Base-by-base conservation (phyloP, 2,329 filamentous ascomycete genomes). In the Alternaria longipes region DNA sequence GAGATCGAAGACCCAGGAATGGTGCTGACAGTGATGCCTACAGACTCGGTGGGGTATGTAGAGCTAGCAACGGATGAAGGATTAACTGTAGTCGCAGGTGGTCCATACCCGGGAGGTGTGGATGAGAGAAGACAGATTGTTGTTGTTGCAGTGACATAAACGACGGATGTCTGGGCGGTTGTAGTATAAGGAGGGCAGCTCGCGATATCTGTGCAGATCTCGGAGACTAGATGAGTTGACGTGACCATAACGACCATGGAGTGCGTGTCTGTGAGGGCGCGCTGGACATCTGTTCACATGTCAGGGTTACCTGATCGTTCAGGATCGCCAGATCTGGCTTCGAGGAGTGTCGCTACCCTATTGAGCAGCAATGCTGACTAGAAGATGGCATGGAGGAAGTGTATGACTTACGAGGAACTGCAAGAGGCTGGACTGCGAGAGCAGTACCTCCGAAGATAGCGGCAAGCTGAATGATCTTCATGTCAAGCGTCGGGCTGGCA, bases 221-320 rank as follows among this genome's bases (percentile, higher is more conserved):
- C 72, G 65, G 71, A 76, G 67, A 82, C 71, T 44, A 80, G 80
- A 63, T 77, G 69, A 56, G 77, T 69, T 51, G 73, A 74, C 49
- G 81, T 82, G 50, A 69, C 59, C 68, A 77, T 80, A 65, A 80
- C 68, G 46, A 79, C 79, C 28, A 75, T 78, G 54, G 74, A 74
- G 26, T 74, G 73, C 52, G 75, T 70, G 38, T 75, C 76, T 34
- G 44, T 64, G 28, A 64, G 41, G 36, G 65, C 65, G 52, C 65
- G 65, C 30, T 58, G 32, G 32, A 44, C 56, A 40, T 46, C 70
- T 71, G 52, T 30, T 16, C 4, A 18, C 6, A 24, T 28, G 59
- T 72, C 26, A 69, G 62, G 36, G 16, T 34, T 57, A 41, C 12
- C 51, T 16, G 12, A 53, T 16, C 9, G 24, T 26, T 4, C 45